Evolutionary conservation across 1,284 basidiomycete species (phyloP), one percentile per base, ranked within the genome.

Genomic region (Lentinula novae-zelandiae): DNA sequence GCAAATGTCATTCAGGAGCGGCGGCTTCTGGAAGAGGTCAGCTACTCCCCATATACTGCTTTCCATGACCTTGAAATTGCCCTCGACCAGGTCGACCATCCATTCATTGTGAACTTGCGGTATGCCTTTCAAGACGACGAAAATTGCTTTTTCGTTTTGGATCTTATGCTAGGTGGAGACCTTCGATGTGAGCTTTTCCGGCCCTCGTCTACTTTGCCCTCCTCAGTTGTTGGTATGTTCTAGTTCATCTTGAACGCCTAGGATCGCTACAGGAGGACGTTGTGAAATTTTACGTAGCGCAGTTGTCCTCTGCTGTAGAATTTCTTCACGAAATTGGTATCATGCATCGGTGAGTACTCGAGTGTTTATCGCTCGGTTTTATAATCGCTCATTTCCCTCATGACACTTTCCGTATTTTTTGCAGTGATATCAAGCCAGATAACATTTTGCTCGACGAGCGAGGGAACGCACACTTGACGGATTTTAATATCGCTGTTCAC

Each of bases 71-170:
- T 70, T 53, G 58, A 58, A 52, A 36, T 20, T 52, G 57, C 40
- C 33, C 57, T 44, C 38, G 40, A 20, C 51, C 65, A 97, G 93
- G 91, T 98, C 68, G 96, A 99, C 76, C 95, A 96, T 68, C 93
- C 96, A 0, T 98, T 93, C 71, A 89, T 98, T 58, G 96, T 98
- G 73, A 98, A 98, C 74, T 71, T 99, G 72, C 88, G 96, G 54
- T 98, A 98, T 73, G 96, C 96, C 15, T 99, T 99, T 73, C 96
- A 99, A 73, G 96, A 99, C 72, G 96, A 98, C 71, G 96, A 98
- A 72, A 98, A 99, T 73, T 95, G 96, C 69, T 99, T 99, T 82
- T 98, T 98, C 72, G 96, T 98, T 15, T 77, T 99, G 65, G 96
- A 99, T 76, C 82, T 98, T 60, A 99, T 99, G 96, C 82, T 99